A percentile compares a stretch with the other conserved stretches of the same genome.
Evolutionary conservation across 345 rosid genomes (phyloP).

Genomic region (Sisymbrium altissimum): DNA sequence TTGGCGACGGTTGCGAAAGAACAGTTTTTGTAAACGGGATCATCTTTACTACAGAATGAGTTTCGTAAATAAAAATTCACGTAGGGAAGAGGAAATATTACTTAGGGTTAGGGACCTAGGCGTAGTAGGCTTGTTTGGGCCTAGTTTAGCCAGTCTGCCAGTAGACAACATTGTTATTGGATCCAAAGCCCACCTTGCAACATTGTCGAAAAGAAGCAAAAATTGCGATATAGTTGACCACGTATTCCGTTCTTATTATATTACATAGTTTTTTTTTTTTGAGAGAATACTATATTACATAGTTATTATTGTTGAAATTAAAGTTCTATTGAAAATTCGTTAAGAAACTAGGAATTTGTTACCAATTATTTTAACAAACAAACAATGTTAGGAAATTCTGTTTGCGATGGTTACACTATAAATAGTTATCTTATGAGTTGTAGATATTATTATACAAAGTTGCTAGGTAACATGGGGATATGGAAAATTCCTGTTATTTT

Average conservation of each 20-base stretch:
- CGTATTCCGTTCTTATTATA: too few species aligned
- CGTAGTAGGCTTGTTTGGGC: slow-evolving; percentile 15
- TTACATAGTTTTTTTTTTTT: too few species aligned
- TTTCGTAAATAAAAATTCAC: neutral
- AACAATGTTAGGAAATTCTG: neutral
- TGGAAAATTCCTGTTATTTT: neutral
- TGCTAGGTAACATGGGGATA: neutral
- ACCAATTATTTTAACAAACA: neutral
- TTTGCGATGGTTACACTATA: neutral
- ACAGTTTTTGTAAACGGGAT: too few species aligned
- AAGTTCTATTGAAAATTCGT: neutral
- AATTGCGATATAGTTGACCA: neutral
- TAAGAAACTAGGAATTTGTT: neutral
- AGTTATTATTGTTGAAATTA: neutral
- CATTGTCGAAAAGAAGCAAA: neutral
- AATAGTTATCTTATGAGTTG: neutral
- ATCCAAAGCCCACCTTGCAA: neutral
- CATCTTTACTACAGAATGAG: neutral
- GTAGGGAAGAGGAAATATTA: neutral
- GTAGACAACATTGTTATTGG: neutral
- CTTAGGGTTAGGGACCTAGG: neutral
- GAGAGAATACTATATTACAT: too few species aligned
- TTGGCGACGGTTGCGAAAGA: too few species aligned
- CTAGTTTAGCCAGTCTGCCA: neutral
- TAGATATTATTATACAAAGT: neutral